Evolutionary conservation across 2,329 filamentous ascomycete species (phyloP), one percentile per base, ranked within the genome.

Genomic region (Curvularia sp.): DNA sequence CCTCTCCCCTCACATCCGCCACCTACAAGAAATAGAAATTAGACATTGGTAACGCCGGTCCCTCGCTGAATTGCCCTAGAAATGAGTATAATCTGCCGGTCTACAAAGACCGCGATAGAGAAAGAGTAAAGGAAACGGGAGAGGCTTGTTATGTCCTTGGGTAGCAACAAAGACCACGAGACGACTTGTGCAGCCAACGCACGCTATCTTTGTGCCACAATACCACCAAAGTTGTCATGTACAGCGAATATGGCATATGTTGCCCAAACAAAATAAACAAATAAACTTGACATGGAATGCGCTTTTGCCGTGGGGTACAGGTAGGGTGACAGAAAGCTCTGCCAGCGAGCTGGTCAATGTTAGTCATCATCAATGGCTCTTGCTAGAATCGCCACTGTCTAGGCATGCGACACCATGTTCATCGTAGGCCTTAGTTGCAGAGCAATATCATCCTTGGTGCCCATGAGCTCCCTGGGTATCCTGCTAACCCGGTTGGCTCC

Each of bases 401-500:
- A 76, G 55, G 68, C 71, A 41, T 63, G 66, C 7, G 46, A 33
- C 0, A 75, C 71, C 77, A 87, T 78, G 71, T 84, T 80, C 83
- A 85, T 84, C 57, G 79, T 79, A 35, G 87, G 87, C 68, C 79
- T 79, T 73, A 89, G 77, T 64, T 87, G 80, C n/a, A 77, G 78
- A 57, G 81, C 78, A 75, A 94, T 77, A 56, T 92, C 86, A 33
- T 89, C 86, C 70, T 84, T 84, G 3, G 91, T 93, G 64, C 93
- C 93, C 57, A 96, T 91, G 43, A 89, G 86, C 66, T 93, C 92
- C 57, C 87, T 88, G 0, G 93, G 93, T 60, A 97, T 85, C 49
- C 91, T 88, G 74, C 91, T 95, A 64, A 97, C 87, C 62, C 93
- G 90, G 71, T 96, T 94, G 46, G 92, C 93, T 64, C 93, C 93